Percentiles rank a stretch among this genome's conserved stretches.
Conservation (phyloP, 768 basidiomycete genomes). For the Tephrocybe rancida region DNA sequence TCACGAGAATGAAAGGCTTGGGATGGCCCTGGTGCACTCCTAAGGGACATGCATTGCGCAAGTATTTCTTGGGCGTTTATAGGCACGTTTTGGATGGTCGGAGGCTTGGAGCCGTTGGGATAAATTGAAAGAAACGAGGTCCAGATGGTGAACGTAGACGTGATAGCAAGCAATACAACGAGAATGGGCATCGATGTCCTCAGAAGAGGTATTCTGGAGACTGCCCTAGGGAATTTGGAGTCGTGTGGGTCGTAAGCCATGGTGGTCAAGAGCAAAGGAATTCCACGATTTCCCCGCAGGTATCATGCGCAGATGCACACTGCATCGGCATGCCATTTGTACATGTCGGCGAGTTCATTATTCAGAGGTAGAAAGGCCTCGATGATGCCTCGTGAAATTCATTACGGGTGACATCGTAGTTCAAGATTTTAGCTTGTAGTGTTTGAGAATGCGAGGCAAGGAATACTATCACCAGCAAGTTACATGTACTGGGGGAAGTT, state of each 20-base stretch:
- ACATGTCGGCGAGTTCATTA: too few species aligned
- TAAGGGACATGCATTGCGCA: slow-evolving; percentile 54
- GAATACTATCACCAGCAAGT: too few species aligned
- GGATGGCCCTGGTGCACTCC: slow-evolving; percentile 44
- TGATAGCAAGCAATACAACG: slow-evolving; percentile 15
- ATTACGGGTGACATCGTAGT: neutral
- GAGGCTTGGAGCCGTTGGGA: neutral
- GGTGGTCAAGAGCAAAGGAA: slow-evolving; percentile 14
- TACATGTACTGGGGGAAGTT: neutral
- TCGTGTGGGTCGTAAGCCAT: slow-evolving; percentile 21
- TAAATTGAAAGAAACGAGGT: slow-evolving; percentile 6
- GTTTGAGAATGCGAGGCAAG: too few species aligned
- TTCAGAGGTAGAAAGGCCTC: neutral
- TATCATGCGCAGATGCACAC: slow-evolving; percentile 7
- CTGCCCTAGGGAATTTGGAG: slow-evolving; percentile 8
- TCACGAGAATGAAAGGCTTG: slow-evolving; percentile 41
- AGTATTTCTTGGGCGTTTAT: slow-evolving; percentile 35
- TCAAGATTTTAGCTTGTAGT: too few species aligned
- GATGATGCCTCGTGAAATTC: slow-evolving; percentile 9
- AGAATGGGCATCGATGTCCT: slow-evolving; percentile 7
- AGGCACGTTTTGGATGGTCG: slow-evolving; percentile 17
- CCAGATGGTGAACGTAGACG: slow-evolving; percentile 16
- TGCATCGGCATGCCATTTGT: slow-evolving; percentile 13
- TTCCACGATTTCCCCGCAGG: neutral
- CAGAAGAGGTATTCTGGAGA: neutral